These are phyloP conservation scores for Cunninghamia lanceolata DNA, from an alignment of 75 land plant species.

Conservation along the genomic window DNA sequence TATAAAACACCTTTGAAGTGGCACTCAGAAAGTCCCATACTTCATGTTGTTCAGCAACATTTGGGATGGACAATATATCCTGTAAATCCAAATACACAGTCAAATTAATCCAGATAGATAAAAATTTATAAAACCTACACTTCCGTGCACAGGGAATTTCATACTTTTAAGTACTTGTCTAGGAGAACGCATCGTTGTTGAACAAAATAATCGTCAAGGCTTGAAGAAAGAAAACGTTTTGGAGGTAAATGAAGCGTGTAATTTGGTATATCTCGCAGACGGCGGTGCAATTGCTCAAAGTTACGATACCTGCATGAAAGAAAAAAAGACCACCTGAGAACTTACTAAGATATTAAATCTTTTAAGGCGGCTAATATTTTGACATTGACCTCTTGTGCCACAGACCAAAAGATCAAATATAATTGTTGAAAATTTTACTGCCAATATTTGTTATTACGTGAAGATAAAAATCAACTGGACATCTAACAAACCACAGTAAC, in stretches of 20 bases:
- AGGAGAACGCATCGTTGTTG: conserved; percentile 90
- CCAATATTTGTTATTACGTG: not conserved
- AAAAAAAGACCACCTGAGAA: not conserved
- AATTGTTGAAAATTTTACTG: not conserved
- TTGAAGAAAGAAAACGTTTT: conserved; percentile 91
- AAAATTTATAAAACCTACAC: not conserved
- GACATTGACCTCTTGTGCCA: not conserved
- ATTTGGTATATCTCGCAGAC: conserved; percentile 86
- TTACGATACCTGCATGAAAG: conserved; percentile 70
- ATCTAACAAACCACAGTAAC: not conserved
- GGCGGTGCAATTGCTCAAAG: conserved; percentile 92
- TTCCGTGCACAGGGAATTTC: not conserved
- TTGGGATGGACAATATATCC: conserved; percentile 95
- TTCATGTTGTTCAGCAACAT: conserved; percentile 98
- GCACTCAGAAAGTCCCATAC: conserved; percentile 96
- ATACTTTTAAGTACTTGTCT: conserved; percentile 87
- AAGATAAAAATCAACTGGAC: not conserved
- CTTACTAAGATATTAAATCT: not conserved
- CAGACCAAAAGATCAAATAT: not conserved
- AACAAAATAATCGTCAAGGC: conserved; percentile 87
- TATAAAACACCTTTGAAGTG: conserved; percentile 63
- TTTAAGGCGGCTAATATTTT: not conserved
- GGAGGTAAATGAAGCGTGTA: conserved; percentile 89
- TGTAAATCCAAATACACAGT: conserved; percentile 20
- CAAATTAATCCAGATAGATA: not conserved